Percentiles rank a stretch among this genome's conserved stretches.
phyloP scores from a whole-genome alignment of 169 alveolate genomes.

The Perkinsus chesapeaki region DNA sequence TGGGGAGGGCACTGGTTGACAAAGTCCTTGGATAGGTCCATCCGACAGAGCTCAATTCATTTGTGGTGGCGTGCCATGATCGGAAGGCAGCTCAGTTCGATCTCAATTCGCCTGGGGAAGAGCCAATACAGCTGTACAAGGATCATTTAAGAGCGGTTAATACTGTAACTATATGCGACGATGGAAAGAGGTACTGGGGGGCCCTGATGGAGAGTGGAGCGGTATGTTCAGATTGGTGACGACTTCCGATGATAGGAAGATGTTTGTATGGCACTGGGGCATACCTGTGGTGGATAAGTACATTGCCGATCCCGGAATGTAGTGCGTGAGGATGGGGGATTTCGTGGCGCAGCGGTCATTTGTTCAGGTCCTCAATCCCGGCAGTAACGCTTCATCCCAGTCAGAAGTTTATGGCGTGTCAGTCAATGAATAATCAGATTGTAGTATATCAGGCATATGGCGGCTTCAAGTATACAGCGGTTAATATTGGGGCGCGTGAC shows the following conservation, averaged over 20 bases:
- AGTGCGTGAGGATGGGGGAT: neutral
- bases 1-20: conserved; percentile 44
- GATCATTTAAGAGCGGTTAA: conserved; percentile 87
- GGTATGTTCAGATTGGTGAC: conserved; percentile 55
- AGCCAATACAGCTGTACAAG: conserved; percentile 69
- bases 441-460: conserved; percentile 76
- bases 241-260: conserved; percentile 90
- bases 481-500: neutral
- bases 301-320: conserved; percentile 84
- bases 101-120: conserved; percentile 52
- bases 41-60: conserved; percentile 67
- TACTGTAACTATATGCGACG: conserved; percentile 80
- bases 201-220: neutral
- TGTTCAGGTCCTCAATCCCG: conserved; percentile 56
- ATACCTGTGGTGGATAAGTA: conserved; percentile 84
- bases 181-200: conserved; percentile 45
- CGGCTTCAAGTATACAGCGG: conserved; percentile 46
- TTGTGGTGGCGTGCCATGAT: conserved; percentile 79
- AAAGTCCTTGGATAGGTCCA: conserved; percentile 64
- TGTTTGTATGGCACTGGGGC: conserved; percentile 90
- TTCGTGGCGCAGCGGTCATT: neutral
- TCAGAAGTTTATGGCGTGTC: conserved; percentile 72
- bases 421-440: conserved; percentile 81
- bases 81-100: conserved; percentile 80
- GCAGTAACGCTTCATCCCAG: conserved; percentile 74